These are phyloP conservation scores for Paramecium pentaurelia DNA, from an alignment of 73 alveolate genomes.

Conservation along the genomic window DNA sequence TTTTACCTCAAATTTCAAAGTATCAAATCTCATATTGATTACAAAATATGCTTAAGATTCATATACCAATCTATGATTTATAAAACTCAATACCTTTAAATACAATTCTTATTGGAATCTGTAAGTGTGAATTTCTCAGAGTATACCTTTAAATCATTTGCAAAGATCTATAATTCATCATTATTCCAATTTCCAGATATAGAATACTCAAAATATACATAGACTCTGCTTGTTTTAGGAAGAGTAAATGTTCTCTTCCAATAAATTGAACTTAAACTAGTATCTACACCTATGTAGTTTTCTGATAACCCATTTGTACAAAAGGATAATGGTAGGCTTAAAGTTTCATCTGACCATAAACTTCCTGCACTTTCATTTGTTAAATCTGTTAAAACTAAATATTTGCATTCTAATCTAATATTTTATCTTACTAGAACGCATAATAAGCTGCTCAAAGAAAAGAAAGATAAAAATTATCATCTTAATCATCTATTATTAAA, in stretches of 20 bases:
- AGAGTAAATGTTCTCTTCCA: not conserved
- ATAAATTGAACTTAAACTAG: not conserved
- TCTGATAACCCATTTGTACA: not conserved
- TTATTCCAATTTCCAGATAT: not conserved
- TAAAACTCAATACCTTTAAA: not conserved
- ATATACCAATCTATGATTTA: not conserved
- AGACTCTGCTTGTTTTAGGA: not conserved
- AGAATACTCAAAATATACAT: not conserved
- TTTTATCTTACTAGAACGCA: not conserved
- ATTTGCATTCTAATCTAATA: not conserved
- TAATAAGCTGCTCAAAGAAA: not conserved
- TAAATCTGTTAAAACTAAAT: not conserved
- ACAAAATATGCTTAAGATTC: not conserved
- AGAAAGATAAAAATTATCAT: not conserved
- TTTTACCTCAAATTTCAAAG: not conserved
- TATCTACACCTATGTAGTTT: not conserved
- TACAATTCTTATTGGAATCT: not conserved
- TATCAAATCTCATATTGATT: not conserved
- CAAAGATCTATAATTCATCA: not conserved
- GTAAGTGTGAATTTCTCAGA: not conserved
- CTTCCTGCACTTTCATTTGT: not conserved
- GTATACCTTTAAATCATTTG: not conserved
- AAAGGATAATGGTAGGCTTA: not conserved
- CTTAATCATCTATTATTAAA: not conserved
- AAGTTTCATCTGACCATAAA: not conserved